These are phyloP conservation scores for Arthrobotrys sphaeroides DNA, from an alignment of 2,329 filamentous ascomycete genomes.

Conservation along the genomic window DNA sequence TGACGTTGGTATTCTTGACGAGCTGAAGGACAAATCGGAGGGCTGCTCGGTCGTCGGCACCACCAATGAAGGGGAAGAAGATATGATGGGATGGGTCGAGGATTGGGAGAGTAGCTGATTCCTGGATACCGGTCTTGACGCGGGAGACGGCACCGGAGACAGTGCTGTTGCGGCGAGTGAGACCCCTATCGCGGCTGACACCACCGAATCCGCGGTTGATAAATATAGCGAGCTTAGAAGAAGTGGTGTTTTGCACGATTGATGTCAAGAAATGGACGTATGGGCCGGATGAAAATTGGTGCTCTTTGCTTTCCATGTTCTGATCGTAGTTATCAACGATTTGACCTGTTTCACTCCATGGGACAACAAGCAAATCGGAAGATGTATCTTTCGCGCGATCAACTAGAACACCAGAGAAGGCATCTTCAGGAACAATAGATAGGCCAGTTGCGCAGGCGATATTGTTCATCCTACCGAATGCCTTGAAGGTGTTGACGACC, in stretches of 20 bases:
- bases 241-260: conserved; percentile 71
- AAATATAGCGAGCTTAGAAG: conserved; percentile 79
- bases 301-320: conserved; percentile 64
- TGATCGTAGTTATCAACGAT: conserved; percentile 71
- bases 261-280: conserved; percentile 79
- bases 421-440: conserved; percentile 78
- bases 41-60: conserved; percentile 80
- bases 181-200: conserved; percentile 59
- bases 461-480: conserved; percentile 84
- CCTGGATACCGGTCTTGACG: conserved; percentile 59
- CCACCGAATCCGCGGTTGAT: conserved; percentile 76
- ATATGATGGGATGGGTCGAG: conserved; percentile 80
- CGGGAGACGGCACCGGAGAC: conserved; percentile 55
- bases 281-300: conserved; percentile 69
- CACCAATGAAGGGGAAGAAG: conserved; percentile 87
- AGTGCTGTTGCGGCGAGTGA: conserved; percentile 52
- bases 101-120: conserved; percentile 69
- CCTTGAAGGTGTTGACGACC: conserved; percentile 88
- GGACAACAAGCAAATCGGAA: conserved; percentile 80
- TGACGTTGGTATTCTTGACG: conserved; percentile 79
- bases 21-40: conserved; percentile 85
- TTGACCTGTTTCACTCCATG: conserved; percentile 86
- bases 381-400: conserved; percentile 74
- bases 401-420: conserved; percentile 80
- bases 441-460: conserved; percentile 83